Evolutionary conservation across 2,329 filamentous ascomycete genomes (phyloP), one percentile per base, ranked within the genome.

Genomic region (Xylaria sp.): DNA sequence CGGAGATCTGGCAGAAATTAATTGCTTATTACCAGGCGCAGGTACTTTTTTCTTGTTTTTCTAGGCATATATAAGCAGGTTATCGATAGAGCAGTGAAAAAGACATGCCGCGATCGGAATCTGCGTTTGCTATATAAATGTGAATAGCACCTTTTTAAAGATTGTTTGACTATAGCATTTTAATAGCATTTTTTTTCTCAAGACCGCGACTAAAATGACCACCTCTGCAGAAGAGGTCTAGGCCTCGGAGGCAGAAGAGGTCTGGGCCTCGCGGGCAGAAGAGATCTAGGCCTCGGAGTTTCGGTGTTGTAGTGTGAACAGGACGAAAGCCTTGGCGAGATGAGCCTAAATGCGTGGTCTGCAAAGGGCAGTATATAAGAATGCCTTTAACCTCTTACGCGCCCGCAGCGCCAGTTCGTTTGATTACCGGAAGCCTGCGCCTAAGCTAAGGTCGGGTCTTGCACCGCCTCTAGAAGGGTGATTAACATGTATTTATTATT

Each of bases 161-260:
- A 74, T 97, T 93, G 32, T 94, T 90, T 0, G 88, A 89, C 83
- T 88, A 91, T 2, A 84, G 82, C 78, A 92, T 91, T 32, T 89
- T 77, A 0, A 94, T 84, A 0, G 84, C 89, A 0, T 89, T 89
- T 0, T 88, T 88, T 63, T 94, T 91, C 78, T 94, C 92, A 0
- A 97, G 82, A 0, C 92, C 93, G 37, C 91, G 85, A 4, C 92
- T 93, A 61, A 96, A 89, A 62, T 91, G 94, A 0, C 93, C 93
- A 20, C 91, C 90, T 0, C 93, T 93, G 72, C 91, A 93, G 75
- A 93, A 97, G 0, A 96, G 81, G 71, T 94, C 92, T 3, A 95
- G 80, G 0, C 90, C 91, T 5, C 81, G 82, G 9, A 92, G 82
- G n/a, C n/a, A n/a, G n/a, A n/a, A n/a, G n/a, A n/a, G n/a, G n/a